Conservation (phyloP, 192 early-diverging fungal genomes). For the Entophlyctis helioformis region DNA sequence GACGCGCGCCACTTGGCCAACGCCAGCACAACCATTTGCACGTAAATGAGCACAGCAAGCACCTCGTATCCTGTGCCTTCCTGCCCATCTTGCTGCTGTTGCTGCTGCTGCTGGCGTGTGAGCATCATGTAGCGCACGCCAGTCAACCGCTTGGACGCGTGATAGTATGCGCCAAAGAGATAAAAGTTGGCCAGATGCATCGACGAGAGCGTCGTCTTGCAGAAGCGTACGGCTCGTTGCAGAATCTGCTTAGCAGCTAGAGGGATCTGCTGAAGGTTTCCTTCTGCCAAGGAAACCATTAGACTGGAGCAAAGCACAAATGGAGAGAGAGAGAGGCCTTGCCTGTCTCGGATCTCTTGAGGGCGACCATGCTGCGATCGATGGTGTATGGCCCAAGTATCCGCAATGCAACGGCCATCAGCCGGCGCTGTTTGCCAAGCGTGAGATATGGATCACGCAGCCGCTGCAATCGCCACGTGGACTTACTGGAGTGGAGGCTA, state of each 20-base stretch:
- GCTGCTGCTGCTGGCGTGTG: slow-evolving; percentile 58
- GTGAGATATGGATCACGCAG: not conserved
- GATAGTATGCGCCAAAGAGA: slow-evolving; percentile 72
- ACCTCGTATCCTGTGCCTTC: slow-evolving; percentile 70
- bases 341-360: not conserved
- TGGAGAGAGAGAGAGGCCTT: not conserved
- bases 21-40: slow-evolving; percentile 57
- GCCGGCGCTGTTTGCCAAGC: too few species aligned
- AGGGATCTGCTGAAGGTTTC: too few species aligned
- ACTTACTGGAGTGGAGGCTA: slow-evolving; percentile 31
- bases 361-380: too few species aligned
- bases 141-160: slow-evolving; percentile 63
- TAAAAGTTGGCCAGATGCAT: slow-evolving; percentile 84
- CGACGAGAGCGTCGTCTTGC: not conserved
- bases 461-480: not conserved
- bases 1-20: slow-evolving; percentile 4
- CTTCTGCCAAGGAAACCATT: too few species aligned
- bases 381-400: too few species aligned
- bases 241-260: not conserved
- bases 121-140: slow-evolving; percentile 80
- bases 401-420: too few species aligned
- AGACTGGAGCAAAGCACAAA: too few species aligned
- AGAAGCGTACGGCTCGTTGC: not conserved
- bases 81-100: too few species aligned
- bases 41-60: slow-evolving; percentile 65